Evolutionary conservation across 139 green algal genomes (phyloP).

Genomic region (Chlorella vulgaris): DNA sequence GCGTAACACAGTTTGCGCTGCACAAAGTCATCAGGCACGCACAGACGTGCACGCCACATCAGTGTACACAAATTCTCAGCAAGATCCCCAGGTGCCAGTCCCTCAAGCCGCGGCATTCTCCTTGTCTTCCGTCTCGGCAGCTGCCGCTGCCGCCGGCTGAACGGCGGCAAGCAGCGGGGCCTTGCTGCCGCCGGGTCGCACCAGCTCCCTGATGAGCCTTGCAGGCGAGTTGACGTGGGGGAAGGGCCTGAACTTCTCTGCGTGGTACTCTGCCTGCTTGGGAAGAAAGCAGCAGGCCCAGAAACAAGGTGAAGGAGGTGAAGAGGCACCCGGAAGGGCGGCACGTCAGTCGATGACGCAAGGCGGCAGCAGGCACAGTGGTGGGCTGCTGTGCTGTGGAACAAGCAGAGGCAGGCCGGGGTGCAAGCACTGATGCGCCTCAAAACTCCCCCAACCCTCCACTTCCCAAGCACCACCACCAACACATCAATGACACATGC

Average conservation of each 20-base stretch:
- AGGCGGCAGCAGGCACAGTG: background rate
- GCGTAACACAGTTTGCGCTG: too few relatives aligned
- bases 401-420: too few relatives aligned
- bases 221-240: slow-evolving; percentile 66
- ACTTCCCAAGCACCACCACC: background rate
- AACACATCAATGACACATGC: too few relatives aligned
- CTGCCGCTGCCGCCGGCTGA: background rate
- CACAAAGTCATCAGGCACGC: too few relatives aligned
- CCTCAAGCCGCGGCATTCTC: slow-evolving; percentile 6
- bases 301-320: too few relatives aligned
- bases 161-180: background rate
- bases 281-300: background rate
- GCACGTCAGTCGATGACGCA: too few relatives aligned
- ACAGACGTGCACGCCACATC: too few relatives aligned
- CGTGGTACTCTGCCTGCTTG: slow-evolving; percentile 51
- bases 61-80: too few relatives aligned
- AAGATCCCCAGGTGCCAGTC: too few relatives aligned
- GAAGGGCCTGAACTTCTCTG: slow-evolving; percentile 52
- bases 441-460: too few relatives aligned
- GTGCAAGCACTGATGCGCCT: too few relatives aligned
- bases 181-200: slow-evolving; percentile 18
- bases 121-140: slow-evolving; percentile 1
- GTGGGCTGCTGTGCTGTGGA: background rate
- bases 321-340: too few relatives aligned
- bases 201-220: slow-evolving; percentile 59